Evolutionary conservation across 1,139 yeast genomes (phyloP).

Genomic region (Diutina rugosa): DNA sequence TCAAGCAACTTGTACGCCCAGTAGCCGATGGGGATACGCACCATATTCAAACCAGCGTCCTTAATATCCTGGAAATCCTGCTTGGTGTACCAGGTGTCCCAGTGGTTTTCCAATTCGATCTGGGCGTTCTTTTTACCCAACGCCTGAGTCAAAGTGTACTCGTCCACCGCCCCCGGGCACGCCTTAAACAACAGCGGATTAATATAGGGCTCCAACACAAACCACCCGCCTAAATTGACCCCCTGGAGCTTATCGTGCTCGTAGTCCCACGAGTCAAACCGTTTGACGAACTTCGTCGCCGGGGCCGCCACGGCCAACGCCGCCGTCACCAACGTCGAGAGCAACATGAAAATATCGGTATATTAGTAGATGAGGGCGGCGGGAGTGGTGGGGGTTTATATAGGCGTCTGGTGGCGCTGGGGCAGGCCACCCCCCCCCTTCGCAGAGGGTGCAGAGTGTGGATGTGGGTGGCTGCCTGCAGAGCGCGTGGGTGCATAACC

Average conservation of each 20-base stretch:
- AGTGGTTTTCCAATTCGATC: slow-evolving; percentile 47
- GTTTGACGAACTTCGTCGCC: background rate
- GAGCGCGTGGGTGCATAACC: background rate
- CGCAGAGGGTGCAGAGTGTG: no score
- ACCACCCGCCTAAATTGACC: slow-evolving; percentile 89
- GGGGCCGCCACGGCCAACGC: background rate
- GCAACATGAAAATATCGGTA: background rate
- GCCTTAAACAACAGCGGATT: slow-evolving; percentile 69
- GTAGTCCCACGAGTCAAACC: slow-evolving; percentile 24
- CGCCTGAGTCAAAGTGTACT: slow-evolving; percentile 51
- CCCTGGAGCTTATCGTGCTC: slow-evolving; percentile 47
- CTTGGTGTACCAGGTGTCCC: slow-evolving; percentile 72
- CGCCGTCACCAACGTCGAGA: background rate
- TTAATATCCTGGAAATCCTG: slow-evolving; percentile 54
- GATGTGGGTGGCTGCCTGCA: background rate
- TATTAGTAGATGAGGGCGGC: background rate
- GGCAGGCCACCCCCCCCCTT: no score
- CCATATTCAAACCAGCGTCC: slow-evolving; percentile 64
- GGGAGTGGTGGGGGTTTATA: background rate
- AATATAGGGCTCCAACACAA: slow-evolving; percentile 73
- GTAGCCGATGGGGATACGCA: slow-evolving; percentile 87
- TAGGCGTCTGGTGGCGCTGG: background rate
- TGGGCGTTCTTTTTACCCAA: slow-evolving; percentile 53
- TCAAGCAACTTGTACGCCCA: slow-evolving; percentile 72
- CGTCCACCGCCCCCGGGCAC: slow-evolving; percentile 58